These are phyloP conservation scores for Candida orba DNA, from an alignment of 805 yeast genomes.

Conservation along the genomic window DNA sequence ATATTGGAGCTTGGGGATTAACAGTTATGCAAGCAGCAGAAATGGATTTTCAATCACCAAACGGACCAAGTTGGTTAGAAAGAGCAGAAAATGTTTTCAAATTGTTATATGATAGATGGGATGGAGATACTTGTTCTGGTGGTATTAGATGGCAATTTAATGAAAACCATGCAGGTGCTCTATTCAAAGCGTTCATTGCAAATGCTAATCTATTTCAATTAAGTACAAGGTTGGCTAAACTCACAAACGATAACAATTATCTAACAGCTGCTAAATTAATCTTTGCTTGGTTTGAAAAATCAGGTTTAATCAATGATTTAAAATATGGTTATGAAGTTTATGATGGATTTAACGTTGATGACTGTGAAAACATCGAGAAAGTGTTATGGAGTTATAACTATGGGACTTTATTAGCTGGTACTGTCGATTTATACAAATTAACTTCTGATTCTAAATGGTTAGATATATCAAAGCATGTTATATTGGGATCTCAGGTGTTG, in stretches of 20 bases:
- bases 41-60: conserved; percentile 44
- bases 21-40: conserved; percentile 59
- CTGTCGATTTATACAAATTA: conserved; percentile 63
- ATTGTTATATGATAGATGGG: conserved; percentile 56
- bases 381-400: conserved; percentile 82
- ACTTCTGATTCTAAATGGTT: conserved; percentile 62
- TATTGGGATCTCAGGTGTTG: conserved; percentile 25
- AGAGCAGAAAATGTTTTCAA: conserved; percentile 52
- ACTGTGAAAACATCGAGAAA: conserved; percentile 53
- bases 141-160: conserved; percentile 69
- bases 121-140: conserved; percentile 45
- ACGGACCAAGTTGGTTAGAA: conserved; percentile 45
- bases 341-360: conserved; percentile 61
- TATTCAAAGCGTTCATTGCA: conserved; percentile 58
- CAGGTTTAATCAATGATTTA: conserved; percentile 33
- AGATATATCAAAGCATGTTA: conserved; percentile 10
- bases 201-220: conserved; percentile 58
- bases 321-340: conserved; percentile 34
- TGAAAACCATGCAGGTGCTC: conserved; percentile 52
- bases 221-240: conserved; percentile 56
- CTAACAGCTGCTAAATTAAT: conserved; percentile 44
- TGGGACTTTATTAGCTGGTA: conserved; percentile 66
- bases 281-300: conserved; percentile 52
- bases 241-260: conserved; percentile 46
- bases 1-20: conserved; percentile 65